Evolutionary conservation across 768 basidiomycete genomes (phyloP), one percentile per base, ranked within the genome.

Genomic region (Tricholoma furcatifolium): DNA sequence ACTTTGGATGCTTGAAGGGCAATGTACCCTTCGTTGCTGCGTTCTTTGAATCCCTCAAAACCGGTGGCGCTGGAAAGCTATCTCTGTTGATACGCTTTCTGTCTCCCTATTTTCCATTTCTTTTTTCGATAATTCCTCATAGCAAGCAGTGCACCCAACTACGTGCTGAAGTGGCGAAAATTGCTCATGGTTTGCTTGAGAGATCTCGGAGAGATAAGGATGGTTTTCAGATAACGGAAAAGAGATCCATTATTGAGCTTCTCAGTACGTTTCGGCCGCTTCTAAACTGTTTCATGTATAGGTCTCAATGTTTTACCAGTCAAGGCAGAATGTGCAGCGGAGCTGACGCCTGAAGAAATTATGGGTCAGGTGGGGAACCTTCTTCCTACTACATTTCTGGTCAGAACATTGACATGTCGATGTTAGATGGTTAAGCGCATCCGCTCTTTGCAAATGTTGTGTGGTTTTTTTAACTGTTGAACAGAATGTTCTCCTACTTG

Each of bases 1-100:
- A 82, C 59, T 85, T 85, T 55, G 74, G 75, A 11, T 64, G 78
- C 0, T 69, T 84, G 4, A 73, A 79, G 11, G 82, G 82, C 6
- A 72, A 77, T 50, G 63, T 62, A 24, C 69, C 77, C 3, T 55
- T 68, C 2, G 70, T 83, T 15, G 67, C 71, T 2, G 67, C 73
- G 3, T 66, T 70, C 1, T 77, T 81, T 23, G 72, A 75, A 14
- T 17, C 51, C 21, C n/a, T 59, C 38, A 62, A 67, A 0, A 70
- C 77, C 39, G 65, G 66, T 5, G 61, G 44, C 27, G 64, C 67
- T 6, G 40, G 66, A 4, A 24, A 3, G 27, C 27, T 27, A 44
- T 68, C 68, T 14, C 54, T 59, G 53, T 74, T 3, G 63, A 73
- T 47, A 60, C 80, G 21, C 61, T 80, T 31, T 65, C 67, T 0